Evolutionary conservation across 1,284 basidiomycete genomes (phyloP).

Genomic region (Trichosporon faecale): DNA sequence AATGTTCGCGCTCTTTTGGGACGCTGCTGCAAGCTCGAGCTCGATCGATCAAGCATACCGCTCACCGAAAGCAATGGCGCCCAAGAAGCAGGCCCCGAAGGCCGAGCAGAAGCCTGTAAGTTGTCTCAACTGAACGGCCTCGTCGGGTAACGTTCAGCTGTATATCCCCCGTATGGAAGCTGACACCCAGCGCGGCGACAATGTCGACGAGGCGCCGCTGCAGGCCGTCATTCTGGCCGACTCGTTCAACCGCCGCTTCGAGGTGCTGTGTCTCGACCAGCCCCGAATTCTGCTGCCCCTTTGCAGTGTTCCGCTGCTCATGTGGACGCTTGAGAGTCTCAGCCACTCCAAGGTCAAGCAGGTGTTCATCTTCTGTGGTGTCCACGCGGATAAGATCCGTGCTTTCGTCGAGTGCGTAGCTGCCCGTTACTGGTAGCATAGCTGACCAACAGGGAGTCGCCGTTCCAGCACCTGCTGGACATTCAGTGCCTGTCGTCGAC

Average conservation of each 20-base stretch:
- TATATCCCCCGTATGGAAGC: background rate
- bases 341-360: constrained; percentile 89
- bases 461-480: constrained; percentile 61
- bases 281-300: constrained; percentile 87
- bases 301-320: constrained; percentile 86
- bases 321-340: constrained; percentile 94
- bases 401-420: constrained; percentile 26
- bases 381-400: constrained; percentile 77
- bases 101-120: constrained; percentile 28
- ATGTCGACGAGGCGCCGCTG: constrained; percentile 68
- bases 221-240: constrained; percentile 93
- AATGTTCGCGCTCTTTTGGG: constrained; percentile 8
- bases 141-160: background rate
- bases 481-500: constrained; percentile 84
- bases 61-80: constrained; percentile 33
- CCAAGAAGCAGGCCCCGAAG: constrained; percentile 42
- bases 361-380: constrained; percentile 89
- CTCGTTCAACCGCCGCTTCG: constrained; percentile 88
- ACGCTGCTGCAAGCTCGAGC: background rate
- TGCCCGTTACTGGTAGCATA: background rate
- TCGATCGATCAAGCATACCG: constrained; percentile 1
- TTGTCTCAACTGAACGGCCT: constrained; percentile 6
- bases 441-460: constrained; percentile 21
- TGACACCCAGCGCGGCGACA: constrained; percentile 41
- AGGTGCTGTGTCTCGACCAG: constrained; percentile 76